These are phyloP conservation scores for Orbilia javanica DNA, from an alignment of 2,329 filamentous ascomycete genomes.

Conservation along the genomic window DNA sequence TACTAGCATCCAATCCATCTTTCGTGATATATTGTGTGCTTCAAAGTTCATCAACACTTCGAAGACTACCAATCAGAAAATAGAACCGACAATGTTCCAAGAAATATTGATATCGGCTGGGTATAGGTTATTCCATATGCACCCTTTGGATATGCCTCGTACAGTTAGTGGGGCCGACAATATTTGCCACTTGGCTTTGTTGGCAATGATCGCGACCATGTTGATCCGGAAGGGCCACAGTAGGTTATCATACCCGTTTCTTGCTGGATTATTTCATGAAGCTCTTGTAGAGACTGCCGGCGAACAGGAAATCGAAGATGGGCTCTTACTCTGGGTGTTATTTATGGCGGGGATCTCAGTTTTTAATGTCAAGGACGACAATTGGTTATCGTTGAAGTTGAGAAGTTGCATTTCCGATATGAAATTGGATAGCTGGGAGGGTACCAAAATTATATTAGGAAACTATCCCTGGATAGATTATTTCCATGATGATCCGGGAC, in stretches of 20 bases:
- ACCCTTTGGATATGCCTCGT: slow-evolving; percentile 9
- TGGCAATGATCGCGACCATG: slow-evolving; percentile 35
- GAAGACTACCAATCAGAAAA: neutral
- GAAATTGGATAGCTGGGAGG: slow-evolving; percentile 24
- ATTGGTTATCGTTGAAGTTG: slow-evolving; percentile 20
- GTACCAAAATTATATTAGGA: neutral
- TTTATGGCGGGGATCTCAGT: slow-evolving; percentile 35
- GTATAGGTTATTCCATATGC: slow-evolving; percentile 26
- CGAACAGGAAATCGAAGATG: neutral
- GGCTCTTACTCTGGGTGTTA: slow-evolving; percentile 34
- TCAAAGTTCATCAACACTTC: slow-evolving; percentile 31
- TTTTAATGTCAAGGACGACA: neutral
- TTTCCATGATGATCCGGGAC: slow-evolving; percentile 38
- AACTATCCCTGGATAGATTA: slow-evolving; percentile 41
- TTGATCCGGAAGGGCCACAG: slow-evolving; percentile 19
- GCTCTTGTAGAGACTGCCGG: neutral
- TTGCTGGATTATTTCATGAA: neutral
- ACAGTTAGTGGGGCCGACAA: slow-evolving; percentile 1
- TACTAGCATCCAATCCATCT: slow-evolving; percentile 7
- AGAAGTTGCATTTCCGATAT: neutral
- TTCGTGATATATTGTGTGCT: slow-evolving; percentile 36
- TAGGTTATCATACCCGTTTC: slow-evolving; percentile 18
- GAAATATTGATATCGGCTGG: slow-evolving; percentile 34
- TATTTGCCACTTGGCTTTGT: slow-evolving; percentile 26
- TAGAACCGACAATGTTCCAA: slow-evolving; percentile 35